Conservation (phyloP, 345 rosid species). For the Sisymbrium irio region DNA sequence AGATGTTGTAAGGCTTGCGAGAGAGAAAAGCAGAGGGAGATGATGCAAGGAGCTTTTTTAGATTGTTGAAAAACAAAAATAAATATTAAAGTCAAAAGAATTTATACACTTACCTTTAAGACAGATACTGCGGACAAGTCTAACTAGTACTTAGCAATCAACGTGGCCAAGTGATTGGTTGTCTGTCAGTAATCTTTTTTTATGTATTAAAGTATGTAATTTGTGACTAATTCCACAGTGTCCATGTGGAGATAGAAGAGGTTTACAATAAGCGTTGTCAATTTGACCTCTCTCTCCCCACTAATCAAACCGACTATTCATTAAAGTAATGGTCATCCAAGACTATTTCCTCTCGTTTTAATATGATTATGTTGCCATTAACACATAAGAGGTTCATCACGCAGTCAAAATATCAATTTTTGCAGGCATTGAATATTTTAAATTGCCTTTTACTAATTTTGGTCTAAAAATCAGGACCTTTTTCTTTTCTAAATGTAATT, state of each 20-base stretch:
- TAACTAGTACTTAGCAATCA: constrained; percentile 19
- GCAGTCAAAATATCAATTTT: constrained; percentile 3
- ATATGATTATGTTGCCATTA: background rate
- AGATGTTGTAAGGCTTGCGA: background rate
- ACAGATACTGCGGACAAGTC: constrained; percentile 31
- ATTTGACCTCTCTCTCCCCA: constrained; percentile 24
- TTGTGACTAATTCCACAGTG: constrained; percentile 20
- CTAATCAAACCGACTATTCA: constrained; percentile 30
- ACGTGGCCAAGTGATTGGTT: constrained; percentile 36
- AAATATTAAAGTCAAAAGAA: constrained; percentile 21
- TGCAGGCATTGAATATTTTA: background rate
- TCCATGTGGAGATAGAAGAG: constrained; percentile 27
- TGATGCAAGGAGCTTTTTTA: background rate
- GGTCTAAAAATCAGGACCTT: background rate
- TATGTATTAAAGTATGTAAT: constrained; percentile 16
- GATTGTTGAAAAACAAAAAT: constrained; percentile 9
- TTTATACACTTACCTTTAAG: constrained; percentile 33
- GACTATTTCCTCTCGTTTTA: background rate
- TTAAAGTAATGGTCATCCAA: constrained; percentile 18
- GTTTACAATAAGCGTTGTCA: background rate
- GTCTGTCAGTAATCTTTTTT: constrained; percentile 23
- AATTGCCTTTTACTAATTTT: background rate
- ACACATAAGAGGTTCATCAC: background rate
- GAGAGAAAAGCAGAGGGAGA: constrained; percentile 2
- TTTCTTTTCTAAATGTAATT: background rate